phyloP scores from a whole-genome alignment of 495 filamentous ascomycete genomes.

The Penicillium flavigenum region DNA sequence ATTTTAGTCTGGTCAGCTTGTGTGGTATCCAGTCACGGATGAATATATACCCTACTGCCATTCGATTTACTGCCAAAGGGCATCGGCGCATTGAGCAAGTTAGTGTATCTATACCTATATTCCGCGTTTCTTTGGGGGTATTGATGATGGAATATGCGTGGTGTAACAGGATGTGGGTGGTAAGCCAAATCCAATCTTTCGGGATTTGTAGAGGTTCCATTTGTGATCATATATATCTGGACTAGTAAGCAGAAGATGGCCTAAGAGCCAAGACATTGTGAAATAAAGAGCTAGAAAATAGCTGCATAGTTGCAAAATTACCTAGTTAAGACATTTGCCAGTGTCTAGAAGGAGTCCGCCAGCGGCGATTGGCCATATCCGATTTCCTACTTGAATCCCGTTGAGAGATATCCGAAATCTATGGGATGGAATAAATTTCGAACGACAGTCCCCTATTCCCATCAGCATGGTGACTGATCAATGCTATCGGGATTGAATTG shows the following conservation, averaged over 20 bases:
- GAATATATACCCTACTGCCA: too few relatives aligned
- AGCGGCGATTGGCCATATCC: not conserved
- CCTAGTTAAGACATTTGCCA: not conserved
- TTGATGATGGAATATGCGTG: too few relatives aligned
- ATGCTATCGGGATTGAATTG: not conserved
- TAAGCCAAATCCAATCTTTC: too few relatives aligned
- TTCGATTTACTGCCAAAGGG: too few relatives aligned
- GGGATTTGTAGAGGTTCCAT: too few relatives aligned
- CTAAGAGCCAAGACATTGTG: not conserved
- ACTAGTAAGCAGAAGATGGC: not conserved
- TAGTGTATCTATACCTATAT: too few relatives aligned
- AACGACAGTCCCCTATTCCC: not conserved
- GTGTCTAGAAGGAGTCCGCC: not conserved
- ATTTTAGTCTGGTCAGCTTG: too few relatives aligned
- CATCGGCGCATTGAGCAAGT: too few relatives aligned
- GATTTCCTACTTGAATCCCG: not conserved
- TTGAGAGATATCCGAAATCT: not conserved
- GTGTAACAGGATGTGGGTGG: too few relatives aligned
- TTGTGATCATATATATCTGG: not conserved
- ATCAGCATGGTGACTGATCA: not conserved
- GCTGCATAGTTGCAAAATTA: not conserved
- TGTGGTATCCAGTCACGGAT: too few relatives aligned
- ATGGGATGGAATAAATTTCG: not conserved
- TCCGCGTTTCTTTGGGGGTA: too few relatives aligned
- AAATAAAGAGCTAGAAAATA: not conserved